These are phyloP conservation scores for Orychophragmus violaceus DNA, from an alignment of 345 rosid species.

Conservation along the genomic window DNA sequence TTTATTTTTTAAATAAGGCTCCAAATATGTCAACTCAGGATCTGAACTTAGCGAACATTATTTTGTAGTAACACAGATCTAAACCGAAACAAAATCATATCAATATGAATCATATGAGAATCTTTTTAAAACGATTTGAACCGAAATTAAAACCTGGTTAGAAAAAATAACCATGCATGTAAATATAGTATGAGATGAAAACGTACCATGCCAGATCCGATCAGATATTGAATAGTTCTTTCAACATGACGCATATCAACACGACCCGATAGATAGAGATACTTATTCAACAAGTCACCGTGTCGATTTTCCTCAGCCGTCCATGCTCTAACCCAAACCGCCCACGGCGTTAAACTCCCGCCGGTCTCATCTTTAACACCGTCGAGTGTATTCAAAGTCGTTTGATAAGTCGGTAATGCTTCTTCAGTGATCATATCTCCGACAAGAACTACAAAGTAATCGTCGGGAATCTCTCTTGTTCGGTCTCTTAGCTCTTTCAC, in stretches of 20 bases:
- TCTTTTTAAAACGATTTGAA: too few species aligned
- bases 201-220: slow-evolving; percentile 31
- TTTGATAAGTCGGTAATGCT: slow-evolving; percentile 70
- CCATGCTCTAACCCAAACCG: slow-evolving; percentile 50
- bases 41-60: too few species aligned
- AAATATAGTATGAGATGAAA: background rate
- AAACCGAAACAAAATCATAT: too few species aligned
- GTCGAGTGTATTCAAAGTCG: slow-evolving; percentile 61
- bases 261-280: slow-evolving; percentile 48
- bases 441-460: slow-evolving; percentile 25
- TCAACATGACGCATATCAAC: slow-evolving; percentile 49
- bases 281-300: slow-evolving; percentile 50
- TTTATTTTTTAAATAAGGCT: too few species aligned
- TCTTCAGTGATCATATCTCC: slow-evolving; percentile 61
- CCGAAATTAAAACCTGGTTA: background rate
- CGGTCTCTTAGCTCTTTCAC: slow-evolving; percentile 13
- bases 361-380: slow-evolving; percentile 25
- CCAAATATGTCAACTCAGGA: too few species aligned
- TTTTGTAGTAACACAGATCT: too few species aligned
- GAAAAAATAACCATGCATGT: background rate
- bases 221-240: slow-evolving; percentile 39
- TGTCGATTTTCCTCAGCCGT: slow-evolving; percentile 52
- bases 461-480: slow-evolving; percentile 21
- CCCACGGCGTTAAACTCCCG: slow-evolving; percentile 38
- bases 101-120: background rate